Percentiles rank a stretch among this genome's conserved stretches.
Conservation (phyloP, 257 asterid genomes). For the Leonotis leonurus region DNA sequence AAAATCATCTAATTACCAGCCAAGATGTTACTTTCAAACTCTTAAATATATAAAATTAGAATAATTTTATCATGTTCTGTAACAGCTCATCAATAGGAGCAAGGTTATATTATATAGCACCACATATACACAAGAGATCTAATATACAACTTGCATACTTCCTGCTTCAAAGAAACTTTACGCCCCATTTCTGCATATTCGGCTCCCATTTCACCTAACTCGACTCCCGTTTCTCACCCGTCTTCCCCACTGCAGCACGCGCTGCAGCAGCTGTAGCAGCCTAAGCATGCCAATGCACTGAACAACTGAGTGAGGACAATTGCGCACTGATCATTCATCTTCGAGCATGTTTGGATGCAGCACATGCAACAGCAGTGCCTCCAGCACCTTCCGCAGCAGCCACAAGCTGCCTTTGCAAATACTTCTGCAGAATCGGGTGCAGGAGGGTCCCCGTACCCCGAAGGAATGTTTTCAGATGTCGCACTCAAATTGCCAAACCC, state of each 20-base stretch:
- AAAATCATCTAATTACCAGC: no score
- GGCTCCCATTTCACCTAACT: no score
- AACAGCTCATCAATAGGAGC: no score
- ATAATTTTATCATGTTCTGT: no score
- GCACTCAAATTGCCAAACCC: conserved; percentile 77
- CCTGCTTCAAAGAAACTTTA: no score
- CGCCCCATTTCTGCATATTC: no score
- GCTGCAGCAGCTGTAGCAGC: conserved; percentile 57
- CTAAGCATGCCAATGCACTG: conserved; percentile 64
- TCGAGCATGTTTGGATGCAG: conserved; percentile 57
- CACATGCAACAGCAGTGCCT: conserved; percentile 73
- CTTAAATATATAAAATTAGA: no score
- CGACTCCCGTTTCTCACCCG: no score
- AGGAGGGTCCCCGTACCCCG: conserved; percentile 35
- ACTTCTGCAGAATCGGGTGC: conserved; percentile 53
- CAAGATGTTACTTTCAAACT: no score
- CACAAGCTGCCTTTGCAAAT: conserved; percentile 49
- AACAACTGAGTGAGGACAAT: conserved; percentile 55
- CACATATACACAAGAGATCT: no score
- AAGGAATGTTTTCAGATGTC: conserved; percentile 57
- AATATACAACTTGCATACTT: no score
- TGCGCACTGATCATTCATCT: conserved; percentile 66
- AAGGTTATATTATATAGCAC: no score
- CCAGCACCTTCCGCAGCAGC: conserved; percentile 64
- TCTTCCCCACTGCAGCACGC: conserved; percentile 50